These are phyloP conservation scores for Exophiala sp. DNA, from an alignment of 2,329 filamentous ascomycete genomes.

Conservation along the genomic window DNA sequence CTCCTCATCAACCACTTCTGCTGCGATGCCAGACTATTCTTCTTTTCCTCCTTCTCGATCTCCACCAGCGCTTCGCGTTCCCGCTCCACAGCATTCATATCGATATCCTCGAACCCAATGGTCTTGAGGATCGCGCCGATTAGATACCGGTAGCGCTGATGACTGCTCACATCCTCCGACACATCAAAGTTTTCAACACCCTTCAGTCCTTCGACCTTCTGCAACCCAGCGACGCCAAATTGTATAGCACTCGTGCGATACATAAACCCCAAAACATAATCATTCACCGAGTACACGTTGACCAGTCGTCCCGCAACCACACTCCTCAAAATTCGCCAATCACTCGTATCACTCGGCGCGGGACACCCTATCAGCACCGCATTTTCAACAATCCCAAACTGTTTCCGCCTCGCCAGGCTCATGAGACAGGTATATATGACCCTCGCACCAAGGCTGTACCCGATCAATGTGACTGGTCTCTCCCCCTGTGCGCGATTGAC, in stretches of 20 bases:
- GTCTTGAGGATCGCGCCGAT: slow-evolving; percentile 64
- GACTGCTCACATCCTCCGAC: slow-evolving; percentile 63
- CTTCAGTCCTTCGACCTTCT: slow-evolving; percentile 58
- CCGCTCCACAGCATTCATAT: slow-evolving; percentile 43
- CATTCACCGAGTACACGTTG: slow-evolving; percentile 84
- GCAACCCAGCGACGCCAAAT: slow-evolving; percentile 77
- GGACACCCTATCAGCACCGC: slow-evolving; percentile 81
- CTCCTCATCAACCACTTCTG: slow-evolving; percentile 24
- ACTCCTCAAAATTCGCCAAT: slow-evolving; percentile 73
- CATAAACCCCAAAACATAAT: slow-evolving; percentile 81
- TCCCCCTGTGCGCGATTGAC: slow-evolving; percentile 80
- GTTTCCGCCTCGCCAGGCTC: slow-evolving; percentile 69
- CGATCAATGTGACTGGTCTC: slow-evolving; percentile 73
- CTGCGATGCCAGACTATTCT: slow-evolving; percentile 25
- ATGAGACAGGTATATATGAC: slow-evolving; percentile 80
- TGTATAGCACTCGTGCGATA: slow-evolving; percentile 82
- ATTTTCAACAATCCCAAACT: slow-evolving; percentile 79
- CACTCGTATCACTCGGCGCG: slow-evolving; percentile 64
- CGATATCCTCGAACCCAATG: slow-evolving; percentile 66
- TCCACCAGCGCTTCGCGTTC: slow-evolving; percentile 41
- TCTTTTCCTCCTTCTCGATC: slow-evolving; percentile 40
- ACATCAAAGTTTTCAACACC: slow-evolving; percentile 64
- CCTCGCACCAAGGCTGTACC: slow-evolving; percentile 76
- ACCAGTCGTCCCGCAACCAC: slow-evolving; percentile 79
- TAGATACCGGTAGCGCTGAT: slow-evolving; percentile 67